phyloP scores from a whole-genome alignment of 306 rosid genomes.

The Citrullus amarus region DNA sequence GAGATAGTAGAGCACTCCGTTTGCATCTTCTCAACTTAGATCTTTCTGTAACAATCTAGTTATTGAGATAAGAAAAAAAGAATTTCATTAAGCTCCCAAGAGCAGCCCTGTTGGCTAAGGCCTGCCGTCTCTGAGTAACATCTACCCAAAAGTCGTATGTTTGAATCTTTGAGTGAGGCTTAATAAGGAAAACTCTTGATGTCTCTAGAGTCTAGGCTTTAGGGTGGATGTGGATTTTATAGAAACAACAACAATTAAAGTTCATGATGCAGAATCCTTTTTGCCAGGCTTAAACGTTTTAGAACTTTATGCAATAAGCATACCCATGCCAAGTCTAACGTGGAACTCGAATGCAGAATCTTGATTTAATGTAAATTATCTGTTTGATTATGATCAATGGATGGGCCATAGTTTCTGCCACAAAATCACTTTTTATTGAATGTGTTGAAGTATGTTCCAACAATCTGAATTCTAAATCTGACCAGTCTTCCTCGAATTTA shows the following conservation, averaged over 20 bases:
- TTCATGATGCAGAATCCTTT: background rate
- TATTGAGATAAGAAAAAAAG: background rate
- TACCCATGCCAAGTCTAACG: background rate
- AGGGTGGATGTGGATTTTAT: background rate
- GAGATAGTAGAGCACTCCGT: background rate
- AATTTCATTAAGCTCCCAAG: background rate
- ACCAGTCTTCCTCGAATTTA: slow-evolving; percentile 13
- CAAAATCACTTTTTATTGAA: background rate
- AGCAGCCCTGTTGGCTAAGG: background rate
- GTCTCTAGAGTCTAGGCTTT: background rate
- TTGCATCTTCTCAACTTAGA: background rate
- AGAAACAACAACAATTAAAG: background rate
- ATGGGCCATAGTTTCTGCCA: background rate
- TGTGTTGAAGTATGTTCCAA: background rate
- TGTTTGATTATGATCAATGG: background rate
- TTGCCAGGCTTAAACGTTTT: background rate
- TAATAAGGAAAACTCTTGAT: background rate
- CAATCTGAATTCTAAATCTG: background rate
- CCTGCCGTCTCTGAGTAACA: background rate
- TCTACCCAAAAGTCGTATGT: background rate
- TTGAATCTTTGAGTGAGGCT: background rate
- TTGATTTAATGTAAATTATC: background rate
- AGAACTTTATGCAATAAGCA: background rate
- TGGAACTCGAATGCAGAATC: background rate
- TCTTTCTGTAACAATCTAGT: background rate